Evolutionary conservation across 202 grass and related monocot genomes (phyloP), one percentile per base, ranked within the genome.

Genomic region (Tripidium arundinaceum): DNA sequence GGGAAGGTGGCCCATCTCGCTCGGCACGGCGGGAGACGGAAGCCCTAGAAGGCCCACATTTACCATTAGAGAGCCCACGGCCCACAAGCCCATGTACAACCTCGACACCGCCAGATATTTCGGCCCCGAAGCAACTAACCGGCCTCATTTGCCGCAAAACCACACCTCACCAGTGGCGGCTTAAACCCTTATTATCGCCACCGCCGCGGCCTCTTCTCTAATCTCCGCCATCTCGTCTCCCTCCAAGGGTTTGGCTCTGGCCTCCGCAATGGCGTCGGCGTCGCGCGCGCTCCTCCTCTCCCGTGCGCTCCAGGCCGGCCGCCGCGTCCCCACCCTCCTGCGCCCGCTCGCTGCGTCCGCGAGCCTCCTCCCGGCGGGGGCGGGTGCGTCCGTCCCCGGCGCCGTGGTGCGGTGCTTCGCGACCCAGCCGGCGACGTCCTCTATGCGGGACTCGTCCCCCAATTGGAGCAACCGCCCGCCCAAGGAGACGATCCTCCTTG

Each of bases 401-500:
- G 14, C 70, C 1, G 9, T 31, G 33, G 14, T 55, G 8, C 70
- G 87, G 19, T 78, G 85, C 85, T 90, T 85, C 37, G 83, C 91
- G 16, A 74, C 87, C 16, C 87, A 89, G 83, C 83, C 85, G 52
- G 81, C 87, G 10, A 90, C 87, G 0, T 90, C 87, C 12, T 93
- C 91, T 2, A 75, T 93, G 58, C 76, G 83, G 34, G 87, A 93
- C 71, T 83, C 85, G 27, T 93, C 91, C 15, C 91, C 87, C 3
- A 93, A 75, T 85, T 93, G 91, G 91, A 93, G 87, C 79, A 93
- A 90, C 54, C 83, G 91, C 2, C 91, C 87, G 4, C 91, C 91
- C 22, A 93, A 93, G 65, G 87, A 93, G 76, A 93, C 87, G 5
- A 93, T 93, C 75, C 87, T 93, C 27, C 87, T 93, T 19, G 91